Conservation (phyloP, 2,329 filamentous ascomycete species). For the Paracorniculantispora psalliotae region DNA sequence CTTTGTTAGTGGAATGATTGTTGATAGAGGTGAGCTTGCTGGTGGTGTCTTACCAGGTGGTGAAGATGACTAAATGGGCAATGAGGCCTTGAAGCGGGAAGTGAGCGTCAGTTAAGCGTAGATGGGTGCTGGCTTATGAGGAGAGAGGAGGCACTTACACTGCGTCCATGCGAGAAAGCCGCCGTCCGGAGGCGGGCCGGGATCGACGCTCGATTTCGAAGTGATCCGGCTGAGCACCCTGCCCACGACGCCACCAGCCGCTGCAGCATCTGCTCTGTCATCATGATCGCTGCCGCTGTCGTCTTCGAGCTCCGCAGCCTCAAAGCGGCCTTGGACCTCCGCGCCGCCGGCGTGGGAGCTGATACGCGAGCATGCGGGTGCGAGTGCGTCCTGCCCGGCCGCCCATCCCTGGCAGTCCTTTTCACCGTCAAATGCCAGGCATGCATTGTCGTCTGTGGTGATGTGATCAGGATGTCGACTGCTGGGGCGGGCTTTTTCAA, state of each 20-base stretch:
- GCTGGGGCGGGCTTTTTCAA: constrained; percentile 4
- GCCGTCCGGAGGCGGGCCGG: constrained; percentile 47
- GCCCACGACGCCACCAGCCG: constrained; percentile 23
- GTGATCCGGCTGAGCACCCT: constrained; percentile 38
- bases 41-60: constrained; percentile 39
- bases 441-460: background rate
- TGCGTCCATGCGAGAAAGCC: constrained; percentile 43
- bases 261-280: constrained; percentile 6
- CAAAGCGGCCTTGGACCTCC: background rate
- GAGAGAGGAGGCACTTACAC: constrained; percentile 27
- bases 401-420: constrained; percentile 1
- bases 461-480: too few species aligned
- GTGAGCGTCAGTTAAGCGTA: background rate
- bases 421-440: background rate
- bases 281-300: constrained; percentile 5
- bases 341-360: background rate
- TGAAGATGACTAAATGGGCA: constrained; percentile 43
- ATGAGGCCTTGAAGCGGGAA: constrained; percentile 15
- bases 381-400: constrained; percentile 11
- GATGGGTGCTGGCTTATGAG: background rate
- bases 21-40: background rate
- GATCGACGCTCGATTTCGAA: constrained; percentile 35
- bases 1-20: constrained; percentile 4
- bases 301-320: background rate
- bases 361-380: background rate